Base-by-base conservation (phyloP, 2,329 filamentous ascomycete species). In the Penicillium polonicum region DNA sequence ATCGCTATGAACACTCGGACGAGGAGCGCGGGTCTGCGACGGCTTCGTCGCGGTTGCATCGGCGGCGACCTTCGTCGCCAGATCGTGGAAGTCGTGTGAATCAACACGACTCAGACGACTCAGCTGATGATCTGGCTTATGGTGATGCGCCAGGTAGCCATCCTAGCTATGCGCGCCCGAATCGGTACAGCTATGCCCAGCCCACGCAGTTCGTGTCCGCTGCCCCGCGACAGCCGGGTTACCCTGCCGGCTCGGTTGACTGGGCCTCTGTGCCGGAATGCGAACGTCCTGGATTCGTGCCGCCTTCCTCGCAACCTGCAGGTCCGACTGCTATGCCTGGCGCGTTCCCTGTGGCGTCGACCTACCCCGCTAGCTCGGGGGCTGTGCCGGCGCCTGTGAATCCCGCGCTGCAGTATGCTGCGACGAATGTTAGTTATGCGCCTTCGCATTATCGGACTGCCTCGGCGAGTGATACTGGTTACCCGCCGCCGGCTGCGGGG, bases 261-360 rank as follows among this genome's bases (percentile, higher is more conserved):
- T 77, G 75, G 75, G 71, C 72, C 21, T 62, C 74, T 21, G 66
- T 78, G 12, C 74, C 75, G 3, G 74, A 74, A 51, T 74, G 73
- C 49, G 74, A 76, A 62, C 72, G 72, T 25, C 74, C 76, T 15
- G 75, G 73, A 1, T 78, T 73, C 57, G 70, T 78, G n/a, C 75
- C 76, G 33, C 75, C 75, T 13, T 65, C 67, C 1, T 71, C 72
- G 21, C 70, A 72, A 17, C 39, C 50, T 41, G 61, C 63, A 21
- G 65, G 60, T 7, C 29, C 48, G 7, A 53, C 48, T 23, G n/a
- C 19, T 23, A 73, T 73, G 62, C 68, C 73, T 1, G 70, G 68
- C 6, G 72, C 69, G 5, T 74, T 73, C 44, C 72, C 73, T 17
- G 55, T 61, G 8, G 39, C 61, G 10, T 66, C 71, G 17, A 63